Evolutionary conservation across 176 grass and related monocot species (phyloP), one percentile per base, ranked within the genome.

Genomic region (Rhipidocladum racemiflorum): DNA sequence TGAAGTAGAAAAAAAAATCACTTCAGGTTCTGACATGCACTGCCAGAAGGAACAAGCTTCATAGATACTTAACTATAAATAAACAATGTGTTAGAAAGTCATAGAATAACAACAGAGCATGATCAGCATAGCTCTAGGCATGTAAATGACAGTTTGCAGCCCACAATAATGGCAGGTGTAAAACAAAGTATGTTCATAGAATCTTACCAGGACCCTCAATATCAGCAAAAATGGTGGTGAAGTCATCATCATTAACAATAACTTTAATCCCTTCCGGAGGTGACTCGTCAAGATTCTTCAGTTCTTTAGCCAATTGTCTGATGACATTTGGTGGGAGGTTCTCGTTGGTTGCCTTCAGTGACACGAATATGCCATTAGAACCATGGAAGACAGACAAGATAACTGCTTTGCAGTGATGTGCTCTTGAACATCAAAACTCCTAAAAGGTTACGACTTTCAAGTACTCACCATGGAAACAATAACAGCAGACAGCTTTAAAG

Each of bases 241-340:
- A 99, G 70, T 99, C 92, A 40, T 99, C 92, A 77, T 95, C 92
- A 74, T 99, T 99, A 43, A 95, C 91, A 83, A 78, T 87, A 72
- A 95, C 91, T 89, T 93, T 93, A 79, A 99, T 99, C 44, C 96
- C 96, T 92, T 95, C 91, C 29, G 91, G 96, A 86, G 96, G 96
- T 48, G 91, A 88, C 65, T 95, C 89, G 25, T 91, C 92, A 36
- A 99, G 87, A 92, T 88, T 99, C 85, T 99, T 99, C 82, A 99
- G 53, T 82, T 99, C 96, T 76, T 93, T 99, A n/a, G 96, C 96
- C 65, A 99, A 84, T 80, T 95, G 92, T 45, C 85, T 91, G 77
- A 99, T 91, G 77, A 99, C 92, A 83, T 95, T 99, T 72, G 92
- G 92, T 55, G 91, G 91, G 61, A 99, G 89, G 76, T 95, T 99